These are phyloP conservation scores for Begonia peltatifolia DNA, from an alignment of 306 rosid species.

Conservation along the genomic window DNA sequence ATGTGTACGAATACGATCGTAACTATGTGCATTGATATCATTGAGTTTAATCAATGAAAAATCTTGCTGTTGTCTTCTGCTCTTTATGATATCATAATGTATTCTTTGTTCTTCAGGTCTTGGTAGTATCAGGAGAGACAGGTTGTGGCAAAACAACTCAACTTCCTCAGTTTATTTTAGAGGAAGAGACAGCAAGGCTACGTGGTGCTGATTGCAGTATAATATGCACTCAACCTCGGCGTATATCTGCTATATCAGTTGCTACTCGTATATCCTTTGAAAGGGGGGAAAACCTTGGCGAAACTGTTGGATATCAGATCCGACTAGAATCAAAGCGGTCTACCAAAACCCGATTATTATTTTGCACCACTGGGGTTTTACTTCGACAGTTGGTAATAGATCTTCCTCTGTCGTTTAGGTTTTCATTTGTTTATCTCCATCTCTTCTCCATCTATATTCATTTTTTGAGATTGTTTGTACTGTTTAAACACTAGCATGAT, in stretches of 20 bases:
- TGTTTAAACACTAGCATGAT: too few species aligned
- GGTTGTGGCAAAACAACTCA: conserved; percentile 98
- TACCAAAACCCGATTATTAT: conserved; percentile 61
- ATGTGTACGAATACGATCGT: too few species aligned
- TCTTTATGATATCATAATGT: not conserved
- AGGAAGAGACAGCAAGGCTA: conserved; percentile 53
- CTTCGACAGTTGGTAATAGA: conserved; percentile 75
- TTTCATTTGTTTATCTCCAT: not conserved
- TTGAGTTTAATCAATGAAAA: too few species aligned
- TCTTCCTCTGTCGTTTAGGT: conserved; percentile 5
- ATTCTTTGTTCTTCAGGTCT: conserved; percentile 40
- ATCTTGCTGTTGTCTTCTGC: not conserved
- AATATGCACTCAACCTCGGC: conserved; percentile 95
- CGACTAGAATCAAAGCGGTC: conserved; percentile 85
- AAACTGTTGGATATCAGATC: conserved; percentile 88
- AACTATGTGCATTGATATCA: too few species aligned
- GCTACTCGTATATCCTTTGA: conserved; percentile 85
- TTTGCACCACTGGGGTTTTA: conserved; percentile 95
- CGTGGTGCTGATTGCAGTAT: conserved; percentile 78
- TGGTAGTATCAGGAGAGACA: conserved; percentile 98
- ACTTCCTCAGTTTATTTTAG: conserved; percentile 82
- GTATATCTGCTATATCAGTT: conserved; percentile 95
- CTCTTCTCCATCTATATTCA: not conserved
- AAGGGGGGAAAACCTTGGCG: conserved; percentile 85
- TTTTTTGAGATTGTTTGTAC: not conserved